Evolutionary conservation across 768 basidiomycete species (phyloP), one percentile per base, ranked within the genome.

Genomic region (Pleurotus salmoneostramineus): DNA sequence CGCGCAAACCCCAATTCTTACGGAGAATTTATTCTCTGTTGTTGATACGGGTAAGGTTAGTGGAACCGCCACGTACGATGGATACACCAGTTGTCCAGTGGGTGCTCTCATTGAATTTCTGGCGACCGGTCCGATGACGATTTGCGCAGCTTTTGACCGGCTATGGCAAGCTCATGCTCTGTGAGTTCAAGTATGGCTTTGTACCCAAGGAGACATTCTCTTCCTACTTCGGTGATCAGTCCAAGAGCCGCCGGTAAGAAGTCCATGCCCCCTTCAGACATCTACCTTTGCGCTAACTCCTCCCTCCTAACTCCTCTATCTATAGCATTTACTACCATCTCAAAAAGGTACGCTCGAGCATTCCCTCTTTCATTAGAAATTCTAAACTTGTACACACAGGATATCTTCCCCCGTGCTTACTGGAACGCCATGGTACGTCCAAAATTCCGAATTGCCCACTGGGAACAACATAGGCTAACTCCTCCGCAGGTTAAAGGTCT

Each of bases 181-280:
- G 91, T 31, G 95, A 98, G 71, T 98, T 98, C 80, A 92, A 91
- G 69, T 99, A 98, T 70, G 95, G 92, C 12, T 73, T 88, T 1
- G 83, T 87, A 66, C 91, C 94, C 1, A 87, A 93, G 63, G 96
- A 98, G 73, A 83, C 91, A 0, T 98, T 99, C 66, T 72, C 80
- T 12, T 66, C 71, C 2, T 73, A 81, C 63, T 72, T 93, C 34
- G 59, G 57, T 8, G 85, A 96, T 68, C 95, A 97, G 72, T 70
- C 76, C n/a, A 84, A 81, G 59, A 88, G 87, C 37, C 81, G 87
- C 65, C 79, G 87, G 92, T 90, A 27, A 27, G 21, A 27, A 27
- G 21, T 27, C 21, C 21, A 27, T 27, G 21, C 3, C 21, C 21
- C 21, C 21, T 27, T 27, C 21, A 27, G 21, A 27, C 21, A 27